phyloP scores from a whole-genome alignment of 331 rosid genomes.

The Malus hybrid region DNA sequence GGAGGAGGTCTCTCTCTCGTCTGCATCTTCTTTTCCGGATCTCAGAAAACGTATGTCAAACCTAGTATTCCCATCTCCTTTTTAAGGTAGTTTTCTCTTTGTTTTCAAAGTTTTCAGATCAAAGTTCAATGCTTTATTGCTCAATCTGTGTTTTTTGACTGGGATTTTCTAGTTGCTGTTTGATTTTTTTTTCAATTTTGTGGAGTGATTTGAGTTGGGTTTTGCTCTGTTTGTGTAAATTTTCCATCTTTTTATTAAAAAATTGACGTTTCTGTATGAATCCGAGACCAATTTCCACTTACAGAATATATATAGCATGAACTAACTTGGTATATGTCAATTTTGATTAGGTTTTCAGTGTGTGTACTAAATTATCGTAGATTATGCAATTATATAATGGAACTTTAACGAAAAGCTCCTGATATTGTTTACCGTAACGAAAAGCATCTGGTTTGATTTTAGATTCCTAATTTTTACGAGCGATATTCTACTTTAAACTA shows the following conservation, averaged over 20 bases:
- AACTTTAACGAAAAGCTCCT: no score
- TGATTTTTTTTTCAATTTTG: not conserved
- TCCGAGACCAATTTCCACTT: not conserved
- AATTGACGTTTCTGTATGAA: not conserved
- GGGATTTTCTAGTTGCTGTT: not conserved
- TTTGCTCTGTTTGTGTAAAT: not conserved
- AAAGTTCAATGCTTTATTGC: not conserved
- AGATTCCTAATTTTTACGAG: not conserved
- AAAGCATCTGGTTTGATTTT: not conserved
- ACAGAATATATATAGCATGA: not conserved
- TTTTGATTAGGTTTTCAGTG: not conserved
- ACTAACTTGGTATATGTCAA: not conserved
- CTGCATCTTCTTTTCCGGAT: slow-evolving; percentile 6
- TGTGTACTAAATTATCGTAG: not conserved
- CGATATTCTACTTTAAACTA: not conserved
- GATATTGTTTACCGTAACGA: no score
- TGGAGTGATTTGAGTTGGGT: slow-evolving; percentile 4
- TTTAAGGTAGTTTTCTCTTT: not conserved
- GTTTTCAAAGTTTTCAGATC: not conserved
- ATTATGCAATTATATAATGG: not conserved
- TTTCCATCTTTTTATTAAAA: not conserved
- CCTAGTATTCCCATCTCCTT: slow-evolving; percentile 6
- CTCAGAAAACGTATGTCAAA: not conserved
- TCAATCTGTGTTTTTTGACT: not conserved
- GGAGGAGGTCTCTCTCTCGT: not conserved